Base-by-base conservation (phyloP, 2,329 filamentous ascomycete species). In the Aspergillus sp. region DNA sequence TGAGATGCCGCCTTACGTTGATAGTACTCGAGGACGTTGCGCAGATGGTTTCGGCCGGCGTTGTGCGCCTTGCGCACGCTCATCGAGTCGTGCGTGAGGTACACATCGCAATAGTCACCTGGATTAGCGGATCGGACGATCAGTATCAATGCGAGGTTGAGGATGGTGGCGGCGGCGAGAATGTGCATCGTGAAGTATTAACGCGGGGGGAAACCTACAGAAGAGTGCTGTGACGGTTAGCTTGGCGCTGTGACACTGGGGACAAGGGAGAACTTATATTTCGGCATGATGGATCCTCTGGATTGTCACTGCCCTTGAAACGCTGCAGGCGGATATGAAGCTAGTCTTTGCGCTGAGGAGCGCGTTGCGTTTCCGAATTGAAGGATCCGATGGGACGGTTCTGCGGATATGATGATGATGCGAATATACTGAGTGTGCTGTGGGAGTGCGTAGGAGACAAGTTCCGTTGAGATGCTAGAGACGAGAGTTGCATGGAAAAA, bases 51-150 rank as follows among this genome's bases (percentile, higher is more conserved):
- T 65, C 93, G 86, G 57, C 94, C 94, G 71, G 85, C 88, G 80
- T 99, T 99, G 76, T 99, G 94, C 46, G 94, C 94, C 79, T 97
- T 97, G 66, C 94, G 92, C 76, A 99, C 94, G 76, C 91, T 96
- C 93, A 97, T 97, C 43, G 91, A 96, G 82, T 99, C 94, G 82
- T 99, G 94, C 62, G 94, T 99, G 65, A 99, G 88, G 82, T 99
- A 99, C 74, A 99, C 94, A 88, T 99, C 94, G 83, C 94, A 99
- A 77, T 99, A 99, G 75, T 99, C 94, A 82, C 92, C 75, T 81
- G 36, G 45, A 13, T 1, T 41, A 44, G 35, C 48, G 43, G 55
- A 50, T 9, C 49, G 50, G 24, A 36, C 16, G 30, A 16, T 55
- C 38, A 51, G 45, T 40, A 41, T 42, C 16, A 10, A 13, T 42